Base-by-base conservation (phyloP, 208 protist species). In the Borovskyia barvae region DNA sequence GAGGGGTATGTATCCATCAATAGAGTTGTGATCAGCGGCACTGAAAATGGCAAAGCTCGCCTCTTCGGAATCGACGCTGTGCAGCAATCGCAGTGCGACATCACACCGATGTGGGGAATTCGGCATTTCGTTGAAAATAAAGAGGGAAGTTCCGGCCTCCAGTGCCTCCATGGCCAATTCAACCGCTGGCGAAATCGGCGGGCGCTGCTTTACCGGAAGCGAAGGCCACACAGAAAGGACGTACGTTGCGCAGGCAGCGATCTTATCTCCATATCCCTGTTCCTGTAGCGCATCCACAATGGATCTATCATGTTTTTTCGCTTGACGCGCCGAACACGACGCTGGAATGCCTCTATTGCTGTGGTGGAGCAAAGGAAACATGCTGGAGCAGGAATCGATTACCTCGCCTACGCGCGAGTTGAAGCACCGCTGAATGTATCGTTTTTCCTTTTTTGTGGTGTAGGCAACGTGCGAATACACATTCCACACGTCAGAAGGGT, bases 1-100 rank as follows among this genome's bases (percentile, higher is more conserved):
- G 15, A 85, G 56, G 2, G 78, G 78, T 33, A 85, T 79, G 66
- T 85, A 82, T 0, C 75, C 75, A 20, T 85, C 70, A 37, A 85
- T 72, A 15, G 59, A 29, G 1, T 47, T 36, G 15, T 6, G 41
- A 8, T 77, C 68, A 17, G 11, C 28, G n/a, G 55, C 35, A 36
- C 72, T 82, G 51, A 73, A 85, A 40, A 85, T 85, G 1, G 71
- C 70, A 36, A 85, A 66, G 47, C 73, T 77, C 9, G 66, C 78
- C 29, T 85, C 73, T 29, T 82, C 59, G 1, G 55, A 56, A 14
- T 78, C 70, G 22, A 69, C 43, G 17, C 57, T 76, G 48, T 63
- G 73, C 30, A 81, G 49, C 19, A 85, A 51, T 4, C 75, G 78
- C 32, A 85, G 33, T 0, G 71, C 69, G n/a, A 74, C 63, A 11